Evolutionary conservation across 805 yeast genomes (phyloP).

Genomic region (Barnettozyma californica): DNA sequence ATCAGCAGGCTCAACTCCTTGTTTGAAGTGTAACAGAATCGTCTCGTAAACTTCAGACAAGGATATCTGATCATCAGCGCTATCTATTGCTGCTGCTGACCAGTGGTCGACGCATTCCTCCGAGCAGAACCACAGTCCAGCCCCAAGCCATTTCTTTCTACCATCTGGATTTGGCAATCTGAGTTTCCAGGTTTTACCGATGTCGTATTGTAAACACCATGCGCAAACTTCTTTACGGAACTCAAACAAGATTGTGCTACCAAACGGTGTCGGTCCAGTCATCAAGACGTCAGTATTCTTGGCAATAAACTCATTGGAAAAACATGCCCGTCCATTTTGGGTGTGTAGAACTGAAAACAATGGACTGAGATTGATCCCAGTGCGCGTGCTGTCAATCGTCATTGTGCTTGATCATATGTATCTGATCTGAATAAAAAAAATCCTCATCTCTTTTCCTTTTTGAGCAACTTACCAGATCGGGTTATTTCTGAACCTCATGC

Average conservation of each 20-base stretch:
- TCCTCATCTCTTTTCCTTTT: not conserved
- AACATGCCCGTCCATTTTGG: conserved; percentile 58
- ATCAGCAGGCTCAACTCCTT: conserved; percentile 26
- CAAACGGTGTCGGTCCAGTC: conserved; percentile 39
- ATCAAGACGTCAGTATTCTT: conserved; percentile 35
- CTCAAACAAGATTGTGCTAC: conserved; percentile 43
- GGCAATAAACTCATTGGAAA: conserved; percentile 37
- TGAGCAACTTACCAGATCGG: not conserved
- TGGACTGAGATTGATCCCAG: conserved; percentile 23
- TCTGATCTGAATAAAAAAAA: no score
- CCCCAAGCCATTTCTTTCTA: conserved; percentile 27
- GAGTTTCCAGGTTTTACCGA: conserved; percentile 42
- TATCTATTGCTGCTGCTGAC: conserved; percentile 26
- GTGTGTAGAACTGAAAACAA: conserved; percentile 30
- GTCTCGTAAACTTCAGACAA: conserved; percentile 26
- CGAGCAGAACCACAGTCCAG: conserved; percentile 51
- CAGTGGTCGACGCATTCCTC: conserved; percentile 38
- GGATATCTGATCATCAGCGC: conserved; percentile 23
- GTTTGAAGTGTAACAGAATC: conserved; percentile 18
- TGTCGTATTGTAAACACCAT: conserved; percentile 43
- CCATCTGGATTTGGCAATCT: conserved; percentile 25
- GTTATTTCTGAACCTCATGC: not conserved
- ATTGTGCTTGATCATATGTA: not conserved
- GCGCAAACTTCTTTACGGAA: conserved; percentile 62
- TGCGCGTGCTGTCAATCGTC: conserved; percentile 2